Conservation (phyloP, 1,284 basidiomycete genomes). For the Polyporus tsugae region DNA sequence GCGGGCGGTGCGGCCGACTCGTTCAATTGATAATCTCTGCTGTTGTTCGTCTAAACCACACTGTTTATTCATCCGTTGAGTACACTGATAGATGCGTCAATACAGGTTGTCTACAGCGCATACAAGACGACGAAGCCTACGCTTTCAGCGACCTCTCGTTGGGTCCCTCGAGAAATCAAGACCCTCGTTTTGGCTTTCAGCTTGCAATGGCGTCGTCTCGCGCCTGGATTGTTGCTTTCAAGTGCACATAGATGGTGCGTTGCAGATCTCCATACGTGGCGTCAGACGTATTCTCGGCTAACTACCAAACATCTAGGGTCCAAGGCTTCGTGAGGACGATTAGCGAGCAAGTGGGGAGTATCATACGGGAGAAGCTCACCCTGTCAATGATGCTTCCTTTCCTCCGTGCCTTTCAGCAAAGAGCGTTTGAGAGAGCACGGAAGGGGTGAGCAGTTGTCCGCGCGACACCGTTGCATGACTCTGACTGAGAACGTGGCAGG, state of each 20-base stretch:
- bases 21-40: background rate
- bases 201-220: background rate
- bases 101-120: background rate
- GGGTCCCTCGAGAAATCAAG: background rate
- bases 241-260: background rate
- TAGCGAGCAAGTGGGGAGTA: background rate
- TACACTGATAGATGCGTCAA: background rate
- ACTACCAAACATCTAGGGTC: background rate
- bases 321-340: background rate
- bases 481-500: too few relatives aligned
- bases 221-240: background rate
- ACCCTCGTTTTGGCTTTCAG: background rate
- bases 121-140: background rate
- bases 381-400: background rate
- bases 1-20: background rate
- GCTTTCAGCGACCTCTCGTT: background rate
- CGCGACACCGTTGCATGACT: background rate
- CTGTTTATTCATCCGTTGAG: background rate
- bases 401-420: background rate
- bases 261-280: background rate
- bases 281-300: background rate
- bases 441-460: background rate
- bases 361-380: background rate
- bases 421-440: background rate
- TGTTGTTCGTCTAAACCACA: background rate